Base-by-base conservation (phyloP, 805 yeast genomes). In the Kazachstania taianensis region DNA sequence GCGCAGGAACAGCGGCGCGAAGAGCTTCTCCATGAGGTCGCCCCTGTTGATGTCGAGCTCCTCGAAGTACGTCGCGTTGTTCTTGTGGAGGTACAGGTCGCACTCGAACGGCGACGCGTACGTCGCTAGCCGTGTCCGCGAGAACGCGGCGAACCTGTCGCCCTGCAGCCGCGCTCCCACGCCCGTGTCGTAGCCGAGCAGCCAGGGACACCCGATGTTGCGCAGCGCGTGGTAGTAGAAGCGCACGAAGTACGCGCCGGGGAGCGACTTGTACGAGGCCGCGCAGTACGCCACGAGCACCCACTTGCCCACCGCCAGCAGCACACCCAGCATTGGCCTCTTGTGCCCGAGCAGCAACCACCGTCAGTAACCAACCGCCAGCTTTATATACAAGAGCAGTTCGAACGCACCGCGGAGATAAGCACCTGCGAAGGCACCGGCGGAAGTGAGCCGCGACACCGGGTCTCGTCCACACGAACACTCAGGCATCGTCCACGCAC, bases 31-130 rank as follows among this genome's bases (percentile, higher is more conserved):
- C 62, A 85, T 62, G 37, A 78, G 57, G 38, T 75, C 73, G 6
- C 81, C 67, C 52, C 96, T 73, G 3, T 83, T 75, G 42, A 85
- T 66, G 53, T 87, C 96, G 53, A 84, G 63, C 45, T 87, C 96
- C 14, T 67, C 61, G 50, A 81, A 80, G 59, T 87, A 89, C 1
- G 94, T 81, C 5, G 89, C 76, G 55, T 89, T 89, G 38, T 81
- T 75, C 62, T 87, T 89, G 64, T 87, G 97, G 32, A 85, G 49
- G 52, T 84, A 84, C 63, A 82, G 72, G 57, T 87, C 96, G 52
- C 84, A 76, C 53, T 87, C 96, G 50, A 81, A 59, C 6, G 81
- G 75, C 1, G 89, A 78, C 20, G 81, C 81, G 41, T 72, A 73
- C 0, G 86, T 70, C 16, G 55, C 44, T 43, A 63, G 63, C 10